Evolutionary conservation across 768 basidiomycete genomes (phyloP).

Genomic region (Candolleomyces aberdarensis): DNA sequence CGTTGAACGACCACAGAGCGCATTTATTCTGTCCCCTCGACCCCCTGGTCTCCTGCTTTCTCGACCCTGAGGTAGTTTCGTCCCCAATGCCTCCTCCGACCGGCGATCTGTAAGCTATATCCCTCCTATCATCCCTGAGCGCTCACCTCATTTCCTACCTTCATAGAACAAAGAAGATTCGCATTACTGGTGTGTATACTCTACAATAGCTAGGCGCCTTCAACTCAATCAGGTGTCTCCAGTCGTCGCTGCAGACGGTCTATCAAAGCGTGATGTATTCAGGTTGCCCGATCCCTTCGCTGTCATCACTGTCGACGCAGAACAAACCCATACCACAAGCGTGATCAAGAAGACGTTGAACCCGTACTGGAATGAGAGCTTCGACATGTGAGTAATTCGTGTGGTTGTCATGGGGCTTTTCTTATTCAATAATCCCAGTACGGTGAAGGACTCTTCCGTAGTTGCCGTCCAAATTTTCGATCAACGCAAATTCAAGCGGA

Average conservation of each 20-base stretch:
- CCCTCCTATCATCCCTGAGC: constrained; percentile 2
- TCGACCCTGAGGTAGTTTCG: background rate
- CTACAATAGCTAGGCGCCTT: background rate
- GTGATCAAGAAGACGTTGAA: constrained; percentile 96
- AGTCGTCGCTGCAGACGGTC: constrained; percentile 95
- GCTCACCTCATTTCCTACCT: constrained; percentile 7
- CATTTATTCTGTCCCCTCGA: background rate
- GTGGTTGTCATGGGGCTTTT: constrained; percentile 3
- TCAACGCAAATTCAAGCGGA: constrained; percentile 97
- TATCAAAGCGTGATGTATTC: constrained; percentile 94
- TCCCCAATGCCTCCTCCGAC: constrained; percentile 44
- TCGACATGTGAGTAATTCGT: constrained; percentile 75
- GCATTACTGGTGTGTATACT: constrained; percentile 62
- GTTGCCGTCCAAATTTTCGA: constrained; percentile 98
- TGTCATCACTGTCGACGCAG: constrained; percentile 96
- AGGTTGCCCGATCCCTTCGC: constrained; percentile 97
- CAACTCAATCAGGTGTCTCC: constrained; percentile 7
- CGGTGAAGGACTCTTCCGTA: constrained; percentile 96
- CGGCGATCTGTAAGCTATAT: constrained; percentile 39
- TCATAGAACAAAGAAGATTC: constrained; percentile 65
- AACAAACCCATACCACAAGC: constrained; percentile 95
- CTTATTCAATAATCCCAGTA: constrained; percentile 42
- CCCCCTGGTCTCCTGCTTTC: background rate
- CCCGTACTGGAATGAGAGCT: constrained; percentile 97
- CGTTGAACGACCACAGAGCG: background rate